A percentile compares a stretch with the other conserved stretches of the same genome.
Evolutionary conservation across 2,329 filamentous ascomycete genomes (phyloP).

Genomic region (Pyrenophora teres): DNA sequence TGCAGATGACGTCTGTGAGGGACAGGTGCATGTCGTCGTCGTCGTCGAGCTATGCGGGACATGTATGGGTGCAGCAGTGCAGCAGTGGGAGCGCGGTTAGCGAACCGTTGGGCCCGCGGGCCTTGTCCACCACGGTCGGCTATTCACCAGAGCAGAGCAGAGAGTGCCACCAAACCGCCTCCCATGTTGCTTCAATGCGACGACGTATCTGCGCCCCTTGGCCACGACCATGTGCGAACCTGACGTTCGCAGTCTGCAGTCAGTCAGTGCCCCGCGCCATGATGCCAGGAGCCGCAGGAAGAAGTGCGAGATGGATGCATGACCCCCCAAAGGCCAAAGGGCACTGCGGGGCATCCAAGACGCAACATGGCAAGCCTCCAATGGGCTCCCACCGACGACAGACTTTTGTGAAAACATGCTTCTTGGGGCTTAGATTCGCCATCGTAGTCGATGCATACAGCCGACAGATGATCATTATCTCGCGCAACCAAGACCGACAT

Average conservation of each 20-base stretch:
- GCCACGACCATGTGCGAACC: constrained; percentile 22
- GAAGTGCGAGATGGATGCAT: constrained; percentile 24
- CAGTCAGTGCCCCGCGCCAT: constrained; percentile 14
- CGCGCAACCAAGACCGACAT: background rate
- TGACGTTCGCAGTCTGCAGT: constrained; percentile 28
- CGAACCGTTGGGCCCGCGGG: constrained; percentile 15
- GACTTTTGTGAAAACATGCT: constrained; percentile 7
- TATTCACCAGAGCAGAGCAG: constrained; percentile 10
- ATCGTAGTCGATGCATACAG: constrained; percentile 14
- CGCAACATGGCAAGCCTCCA: constrained; percentile 10
- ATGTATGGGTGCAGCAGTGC: constrained; percentile 19
- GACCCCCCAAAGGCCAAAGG: constrained; percentile 13
- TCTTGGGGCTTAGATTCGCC: constrained; percentile 18
- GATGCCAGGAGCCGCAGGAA: constrained; percentile 24
- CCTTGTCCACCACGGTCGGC: constrained; percentile 6
- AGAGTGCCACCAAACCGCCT: constrained; percentile 10
- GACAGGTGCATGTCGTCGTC: constrained; percentile 17
- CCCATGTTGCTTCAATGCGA: background rate
- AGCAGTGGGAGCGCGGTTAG: constrained; percentile 20
- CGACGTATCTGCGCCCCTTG: constrained; percentile 7
- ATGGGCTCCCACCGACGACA: constrained; percentile 6
- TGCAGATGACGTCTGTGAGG: constrained; percentile 31
- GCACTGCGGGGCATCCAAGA: constrained; percentile 21
- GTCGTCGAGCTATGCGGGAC: constrained; percentile 21
- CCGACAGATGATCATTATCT: background rate